Evolutionary conservation across 805 yeast species (phyloP).

Genomic region (Metschnikowia vanudenii): DNA sequence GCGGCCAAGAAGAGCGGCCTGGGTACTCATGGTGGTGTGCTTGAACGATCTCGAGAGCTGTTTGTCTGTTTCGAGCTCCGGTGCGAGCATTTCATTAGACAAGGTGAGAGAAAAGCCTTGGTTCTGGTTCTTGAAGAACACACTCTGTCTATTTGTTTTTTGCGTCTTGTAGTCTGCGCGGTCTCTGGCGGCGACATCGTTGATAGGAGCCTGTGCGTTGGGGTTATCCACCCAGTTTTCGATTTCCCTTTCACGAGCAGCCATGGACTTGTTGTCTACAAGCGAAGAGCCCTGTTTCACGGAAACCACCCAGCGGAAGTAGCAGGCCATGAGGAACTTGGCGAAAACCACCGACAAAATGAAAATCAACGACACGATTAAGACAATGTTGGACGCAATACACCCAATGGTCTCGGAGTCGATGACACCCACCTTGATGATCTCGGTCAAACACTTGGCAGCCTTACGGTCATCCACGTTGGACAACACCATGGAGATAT

Average conservation of each 20-base stretch:
- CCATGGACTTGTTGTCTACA: conserved; percentile 58
- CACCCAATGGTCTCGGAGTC: conserved; percentile 93
- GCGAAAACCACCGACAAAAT: conserved; percentile 75
- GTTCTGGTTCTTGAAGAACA: conserved; percentile 35
- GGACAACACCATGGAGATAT: conserved; percentile 71
- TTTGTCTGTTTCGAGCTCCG: conserved; percentile 18
- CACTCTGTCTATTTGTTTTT: conserved; percentile 40
- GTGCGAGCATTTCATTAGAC: background rate
- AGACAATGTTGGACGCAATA: conserved; percentile 82
- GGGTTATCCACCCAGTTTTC: conserved; percentile 83
- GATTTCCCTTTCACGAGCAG: conserved; percentile 60
- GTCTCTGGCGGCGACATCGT: conserved; percentile 48
- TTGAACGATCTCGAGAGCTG: conserved; percentile 37
- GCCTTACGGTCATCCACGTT: conserved; percentile 64
- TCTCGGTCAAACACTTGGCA: conserved; percentile 82
- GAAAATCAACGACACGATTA: conserved; percentile 77
- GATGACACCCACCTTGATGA: conserved; percentile 82
- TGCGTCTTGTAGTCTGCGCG: conserved; percentile 48
- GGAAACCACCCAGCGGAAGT: conserved; percentile 78
- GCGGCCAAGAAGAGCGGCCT: conserved; percentile 41
- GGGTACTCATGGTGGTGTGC: conserved; percentile 66
- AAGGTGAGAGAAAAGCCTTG: conserved; percentile 38
- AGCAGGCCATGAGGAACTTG: conserved; percentile 83
- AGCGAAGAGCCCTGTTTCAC: conserved; percentile 71
- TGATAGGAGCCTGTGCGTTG: conserved; percentile 27